Conservation (phyloP, 805 yeast species). For the Suhomyces sp. region DNA sequence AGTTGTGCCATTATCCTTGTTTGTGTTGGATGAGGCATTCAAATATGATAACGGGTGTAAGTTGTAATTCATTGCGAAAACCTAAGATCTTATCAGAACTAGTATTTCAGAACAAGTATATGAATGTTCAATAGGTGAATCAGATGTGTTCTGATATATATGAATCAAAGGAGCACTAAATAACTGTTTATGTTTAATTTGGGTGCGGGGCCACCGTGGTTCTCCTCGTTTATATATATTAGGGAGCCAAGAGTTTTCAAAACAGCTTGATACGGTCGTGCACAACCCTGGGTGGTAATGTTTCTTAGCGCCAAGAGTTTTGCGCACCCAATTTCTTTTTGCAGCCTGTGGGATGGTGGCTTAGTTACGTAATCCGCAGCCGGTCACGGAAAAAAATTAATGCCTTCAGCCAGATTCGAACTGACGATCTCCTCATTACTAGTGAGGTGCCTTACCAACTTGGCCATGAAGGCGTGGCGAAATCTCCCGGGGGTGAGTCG, state of each 20-base stretch:
- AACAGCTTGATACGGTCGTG: slow-evolving; percentile 1
- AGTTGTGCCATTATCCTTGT: slow-evolving; percentile 1
- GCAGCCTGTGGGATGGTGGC: neutral
- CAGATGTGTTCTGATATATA: too few species aligned
- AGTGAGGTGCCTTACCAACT: slow-evolving; percentile 16
- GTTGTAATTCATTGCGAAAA: slow-evolving; percentile 31
- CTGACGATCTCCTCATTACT: slow-evolving; percentile 17
- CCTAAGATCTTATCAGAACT: too few species aligned
- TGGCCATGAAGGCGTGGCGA: slow-evolving; percentile 12
- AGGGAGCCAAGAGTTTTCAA: slow-evolving; percentile 6
- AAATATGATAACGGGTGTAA: slow-evolving; percentile 45
- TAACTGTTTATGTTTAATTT: too few species aligned
- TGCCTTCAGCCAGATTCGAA: slow-evolving; percentile 16
- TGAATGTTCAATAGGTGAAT: neutral
- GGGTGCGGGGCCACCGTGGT: neutral
- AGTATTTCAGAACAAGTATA: too few species aligned
- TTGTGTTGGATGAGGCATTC: slow-evolving; percentile 26
- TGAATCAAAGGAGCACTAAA: neutral
- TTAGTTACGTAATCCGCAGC: neutral
- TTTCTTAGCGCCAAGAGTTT: slow-evolving; percentile 9
- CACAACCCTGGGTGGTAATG: neutral
- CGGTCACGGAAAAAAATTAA: neutral
- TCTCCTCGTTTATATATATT: neutral
- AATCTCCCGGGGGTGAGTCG: slow-evolving; percentile 47
- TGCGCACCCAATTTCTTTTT: neutral